Percentiles rank a stretch among this genome's conserved stretches.
Evolutionary conservation across 139 green algal species (phyloP).

Genomic region (Closterium sp.): DNA sequence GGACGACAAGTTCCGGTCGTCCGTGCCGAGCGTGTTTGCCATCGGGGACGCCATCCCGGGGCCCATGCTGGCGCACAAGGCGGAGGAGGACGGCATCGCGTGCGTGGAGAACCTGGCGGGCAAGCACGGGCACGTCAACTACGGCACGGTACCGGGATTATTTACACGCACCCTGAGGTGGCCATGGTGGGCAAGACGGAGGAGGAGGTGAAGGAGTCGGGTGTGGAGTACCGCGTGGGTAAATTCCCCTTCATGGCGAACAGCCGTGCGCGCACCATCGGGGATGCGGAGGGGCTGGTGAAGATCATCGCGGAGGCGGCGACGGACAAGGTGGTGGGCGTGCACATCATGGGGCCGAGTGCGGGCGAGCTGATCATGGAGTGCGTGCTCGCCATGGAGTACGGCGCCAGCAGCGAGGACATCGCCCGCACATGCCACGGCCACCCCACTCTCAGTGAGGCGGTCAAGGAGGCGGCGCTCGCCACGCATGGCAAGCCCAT

Average conservation of each 20-base stretch:
- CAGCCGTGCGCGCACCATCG: constrained; percentile 80
- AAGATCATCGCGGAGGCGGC: constrained; percentile 87
- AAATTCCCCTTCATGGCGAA: constrained; percentile 99
- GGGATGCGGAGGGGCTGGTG: constrained; percentile 76
- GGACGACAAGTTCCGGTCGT: constrained; percentile 53
- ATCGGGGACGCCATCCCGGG: constrained; percentile 84
- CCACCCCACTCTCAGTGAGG: constrained; percentile 94
- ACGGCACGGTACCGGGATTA: constrained; percentile 92
- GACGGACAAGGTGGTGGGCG: constrained; percentile 96
- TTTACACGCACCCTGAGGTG: constrained; percentile 97
- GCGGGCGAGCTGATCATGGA: constrained; percentile 79
- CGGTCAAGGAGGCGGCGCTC: constrained; percentile 94
- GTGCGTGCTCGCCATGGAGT: constrained; percentile 90
- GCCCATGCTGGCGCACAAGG: constrained; percentile 99
- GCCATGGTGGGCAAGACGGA: constrained; percentile 81
- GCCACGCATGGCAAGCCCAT: constrained; percentile 86
- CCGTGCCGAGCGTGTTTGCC: constrained; percentile 72
- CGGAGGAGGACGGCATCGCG: constrained; percentile 96
- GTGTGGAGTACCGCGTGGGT: constrained; percentile 75
- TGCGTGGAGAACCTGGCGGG: constrained; percentile 89
- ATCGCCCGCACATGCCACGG: constrained; percentile 95
- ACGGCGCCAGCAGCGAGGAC: constrained; percentile 83
- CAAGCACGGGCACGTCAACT: constrained; percentile 94
- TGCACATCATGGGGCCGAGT: constrained; percentile 90
- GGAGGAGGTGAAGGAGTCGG: constrained; percentile 72